Percentiles rank a stretch among this genome's conserved stretches.
Evolutionary conservation across 305 asterid genomes (phyloP).

Genomic region (Rubia tinctorum): DNA sequence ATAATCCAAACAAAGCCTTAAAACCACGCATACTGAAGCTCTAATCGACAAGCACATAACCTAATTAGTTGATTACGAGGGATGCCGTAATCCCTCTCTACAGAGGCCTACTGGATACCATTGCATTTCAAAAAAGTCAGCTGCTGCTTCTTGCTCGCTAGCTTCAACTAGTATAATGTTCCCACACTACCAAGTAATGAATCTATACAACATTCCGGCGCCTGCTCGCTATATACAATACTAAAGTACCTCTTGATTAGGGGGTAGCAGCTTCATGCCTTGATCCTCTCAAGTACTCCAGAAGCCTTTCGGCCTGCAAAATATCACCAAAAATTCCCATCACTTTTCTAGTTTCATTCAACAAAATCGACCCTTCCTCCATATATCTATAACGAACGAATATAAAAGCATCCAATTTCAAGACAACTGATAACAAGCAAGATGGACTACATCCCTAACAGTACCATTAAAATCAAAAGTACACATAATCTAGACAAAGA

Average conservation of each 20-base stretch:
- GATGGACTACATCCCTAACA: background rate
- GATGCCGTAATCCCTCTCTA: conserved; percentile 19
- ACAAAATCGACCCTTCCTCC: background rate
- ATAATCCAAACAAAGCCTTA: conserved; percentile 26
- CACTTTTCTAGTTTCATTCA: conserved; percentile 3
- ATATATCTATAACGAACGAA: background rate
- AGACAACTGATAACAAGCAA: background rate
- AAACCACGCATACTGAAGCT: conserved; percentile 30
- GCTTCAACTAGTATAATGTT: conserved; percentile 21
- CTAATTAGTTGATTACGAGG: conserved; percentile 28
- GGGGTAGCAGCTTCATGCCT: conserved; percentile 88
- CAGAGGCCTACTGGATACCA: conserved; percentile 32
- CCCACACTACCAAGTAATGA: conserved; percentile 24
- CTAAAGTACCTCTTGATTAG: conserved; percentile 31
- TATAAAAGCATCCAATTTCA: background rate
- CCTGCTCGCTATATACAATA: conserved; percentile 14
- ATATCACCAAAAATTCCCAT: conserved; percentile 10
- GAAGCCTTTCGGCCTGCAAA: conserved; percentile 91
- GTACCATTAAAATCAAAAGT: background rate
- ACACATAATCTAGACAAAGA: background rate
- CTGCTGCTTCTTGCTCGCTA: conserved; percentile 35
- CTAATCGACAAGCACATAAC: conserved; percentile 24
- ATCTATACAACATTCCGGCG: conserved; percentile 35
- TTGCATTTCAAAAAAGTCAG: conserved; percentile 39
- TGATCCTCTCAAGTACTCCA: conserved; percentile 87